Evolutionary conservation across 2,329 filamentous ascomycete species (phyloP), one percentile per base, ranked within the genome.

Genomic region (Neonectria sp.): DNA sequence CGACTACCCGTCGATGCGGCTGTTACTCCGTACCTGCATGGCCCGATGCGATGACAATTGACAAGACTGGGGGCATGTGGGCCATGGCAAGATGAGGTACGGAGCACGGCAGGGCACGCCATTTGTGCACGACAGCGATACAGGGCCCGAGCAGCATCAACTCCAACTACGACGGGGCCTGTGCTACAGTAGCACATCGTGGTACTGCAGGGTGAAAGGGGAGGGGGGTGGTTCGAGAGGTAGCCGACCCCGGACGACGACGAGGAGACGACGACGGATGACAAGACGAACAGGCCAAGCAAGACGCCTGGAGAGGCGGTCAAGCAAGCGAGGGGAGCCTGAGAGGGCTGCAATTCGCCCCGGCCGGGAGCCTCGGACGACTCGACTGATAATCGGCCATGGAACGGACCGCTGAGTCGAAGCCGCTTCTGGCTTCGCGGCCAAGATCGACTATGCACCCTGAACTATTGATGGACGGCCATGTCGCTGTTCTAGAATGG

Each of bases 21-120:
- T 67, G 60, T 55, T 55, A 53, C 66, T 58, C 29, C 15, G 67
- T 74, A 64, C 70, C 71, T 75, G 71, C 70, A 75, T 75, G 62
- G 70, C 65, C 66, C 62, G 65, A 63, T 62, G 63, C 68, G 62
- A 57, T 24, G 40, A 45, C 15, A 40, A 40, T 40, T 68, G 62
- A 63, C 52, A 70, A 63, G 73, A 70, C 68, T 49, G 37, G 65
- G 73, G 68, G 71, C 65, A 61, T 27, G 59, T 63, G 68, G 65
- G 67, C 69, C 55, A 68, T 69, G 65, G 61, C 43, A 59, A 68
- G 70, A 71, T 67, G 62, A 71, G 69, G 64, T 67, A 67, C 56
- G 63, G 65, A 55, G 64, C 65, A 64, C 53, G 63, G 65, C 51
- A 62, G 52, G 65, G 68, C 61, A 74, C 72, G 71, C 65, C 69